These are phyloP conservation scores for Cytospora paraplurivora DNA, from an alignment of 2,329 filamentous ascomycete species.

Conservation along the genomic window DNA sequence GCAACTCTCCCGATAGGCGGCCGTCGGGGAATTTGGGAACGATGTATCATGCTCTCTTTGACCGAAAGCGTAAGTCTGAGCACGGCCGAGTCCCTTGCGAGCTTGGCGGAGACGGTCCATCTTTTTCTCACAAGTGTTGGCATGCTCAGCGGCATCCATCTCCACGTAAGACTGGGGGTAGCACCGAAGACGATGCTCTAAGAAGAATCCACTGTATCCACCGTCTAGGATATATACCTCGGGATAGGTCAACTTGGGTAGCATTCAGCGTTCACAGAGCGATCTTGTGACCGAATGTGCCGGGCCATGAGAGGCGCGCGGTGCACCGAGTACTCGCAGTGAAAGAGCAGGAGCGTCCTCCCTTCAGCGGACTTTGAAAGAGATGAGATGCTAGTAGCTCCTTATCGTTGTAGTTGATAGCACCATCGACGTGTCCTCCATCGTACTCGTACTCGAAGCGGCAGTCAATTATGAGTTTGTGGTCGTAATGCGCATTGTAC, in stretches of 20 bases:
- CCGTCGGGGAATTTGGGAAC: slow-evolving; percentile 63
- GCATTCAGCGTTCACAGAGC: slow-evolving; percentile 77
- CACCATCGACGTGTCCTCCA: slow-evolving; percentile 90
- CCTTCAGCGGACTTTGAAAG: slow-evolving; percentile 68
- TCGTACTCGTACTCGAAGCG: slow-evolving; percentile 99
- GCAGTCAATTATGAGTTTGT: slow-evolving; percentile 90
- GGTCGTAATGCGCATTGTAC: slow-evolving; percentile 73
- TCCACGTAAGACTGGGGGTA: slow-evolving; percentile 95
- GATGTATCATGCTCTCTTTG: slow-evolving; percentile 56
- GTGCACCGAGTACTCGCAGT: slow-evolving; percentile 98
- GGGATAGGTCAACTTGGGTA: slow-evolving; percentile 90
- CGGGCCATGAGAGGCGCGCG: slow-evolving; percentile 96
- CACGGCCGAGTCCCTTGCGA: slow-evolving; percentile 79
- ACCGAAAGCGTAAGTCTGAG: slow-evolving; percentile 95
- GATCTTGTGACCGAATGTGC: slow-evolving; percentile 86
- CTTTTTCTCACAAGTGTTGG: slow-evolving; percentile 89
- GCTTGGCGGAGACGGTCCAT: slow-evolving; percentile 88
- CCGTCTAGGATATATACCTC: slow-evolving; percentile 97
- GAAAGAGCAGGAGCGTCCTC: slow-evolving; percentile 83
- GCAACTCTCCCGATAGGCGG: slow-evolving; percentile 47
- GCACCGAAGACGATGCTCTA: slow-evolving; percentile 76
- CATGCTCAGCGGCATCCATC: slow-evolving; percentile 92
- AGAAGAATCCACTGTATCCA: slow-evolving; percentile 92
- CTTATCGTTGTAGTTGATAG: slow-evolving; percentile 97
- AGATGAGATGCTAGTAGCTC: slow-evolving; percentile 79